phyloP scores from a whole-genome alignment of 352 stramenopile genomes.

The Phytopythium litorale region DNA sequence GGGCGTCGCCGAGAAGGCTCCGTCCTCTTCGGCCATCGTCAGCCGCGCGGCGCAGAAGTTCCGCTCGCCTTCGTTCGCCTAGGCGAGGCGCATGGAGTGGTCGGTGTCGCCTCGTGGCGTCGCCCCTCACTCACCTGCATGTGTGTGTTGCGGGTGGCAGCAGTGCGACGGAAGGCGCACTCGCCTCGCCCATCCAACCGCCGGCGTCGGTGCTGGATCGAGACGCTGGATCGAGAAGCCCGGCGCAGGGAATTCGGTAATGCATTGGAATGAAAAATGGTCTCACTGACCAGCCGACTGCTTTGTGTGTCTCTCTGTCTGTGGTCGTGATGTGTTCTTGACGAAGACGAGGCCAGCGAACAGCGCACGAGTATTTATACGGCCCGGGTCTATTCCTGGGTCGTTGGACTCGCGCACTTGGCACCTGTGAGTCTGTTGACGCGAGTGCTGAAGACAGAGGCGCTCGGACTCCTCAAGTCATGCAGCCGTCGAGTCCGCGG shows the following conservation, averaged over 20 bases:
- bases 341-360: not conserved
- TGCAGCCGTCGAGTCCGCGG: not conserved
- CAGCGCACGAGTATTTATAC: not conserved
- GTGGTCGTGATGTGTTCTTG: not conserved
- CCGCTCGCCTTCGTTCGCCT: constrained; percentile 75
- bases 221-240: not conserved
- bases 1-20: constrained; percentile 34
- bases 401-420: not conserved
- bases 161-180: not conserved
- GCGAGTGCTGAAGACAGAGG: not conserved
- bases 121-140: not conserved
- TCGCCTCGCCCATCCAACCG: not conserved
- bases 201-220: not conserved
- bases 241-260: not conserved
- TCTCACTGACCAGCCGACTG: not conserved
- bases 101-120: not conserved
- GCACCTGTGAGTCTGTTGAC: not conserved
- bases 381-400: not conserved
- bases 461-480: not conserved
- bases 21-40: constrained; percentile 9
- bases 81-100: constrained; percentile 7
- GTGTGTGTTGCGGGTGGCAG: not conserved
- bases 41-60: constrained; percentile 59
- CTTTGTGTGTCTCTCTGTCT: not conserved
- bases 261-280: constrained; percentile 3